Evolutionary conservation across 495 filamentous ascomycete genomes (phyloP).

Genomic region (Xylaria venustula): DNA sequence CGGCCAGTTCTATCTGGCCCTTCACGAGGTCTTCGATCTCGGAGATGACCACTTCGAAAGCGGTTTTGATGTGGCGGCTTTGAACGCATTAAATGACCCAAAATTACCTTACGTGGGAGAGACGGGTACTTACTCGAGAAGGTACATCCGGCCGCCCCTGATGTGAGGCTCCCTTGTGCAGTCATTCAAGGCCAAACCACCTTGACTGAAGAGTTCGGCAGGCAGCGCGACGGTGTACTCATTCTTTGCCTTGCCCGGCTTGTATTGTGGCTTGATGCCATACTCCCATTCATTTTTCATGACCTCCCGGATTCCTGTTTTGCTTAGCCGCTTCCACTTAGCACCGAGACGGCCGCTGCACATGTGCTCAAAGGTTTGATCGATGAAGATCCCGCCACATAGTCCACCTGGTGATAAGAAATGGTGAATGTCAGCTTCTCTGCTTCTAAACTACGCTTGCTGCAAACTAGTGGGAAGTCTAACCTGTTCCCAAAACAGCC

Average conservation of each 20-base stretch:
- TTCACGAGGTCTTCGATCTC: slow-evolving; percentile 10
- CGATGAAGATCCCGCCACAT: slow-evolving; percentile 24
- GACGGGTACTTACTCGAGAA: slow-evolving; percentile 1
- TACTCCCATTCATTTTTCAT: slow-evolving; percentile 29
- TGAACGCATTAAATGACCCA: neutral
- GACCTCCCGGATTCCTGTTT: slow-evolving; percentile 15
- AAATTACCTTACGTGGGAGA: neutral
- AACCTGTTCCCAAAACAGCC: slow-evolving; percentile 23
- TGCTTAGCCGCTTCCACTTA: slow-evolving; percentile 11
- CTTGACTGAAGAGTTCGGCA: slow-evolving; percentile 1
- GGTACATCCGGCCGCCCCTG: slow-evolving; percentile 12
- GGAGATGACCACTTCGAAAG: neutral
- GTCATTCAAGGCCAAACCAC: neutral
- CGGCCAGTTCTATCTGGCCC: slow-evolving; percentile 1
- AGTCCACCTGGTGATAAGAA: slow-evolving; percentile 15
- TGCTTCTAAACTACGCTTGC: neutral
- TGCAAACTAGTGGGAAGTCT: neutral
- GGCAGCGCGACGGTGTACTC: slow-evolving; percentile 19
- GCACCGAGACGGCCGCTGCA: slow-evolving; percentile 17
- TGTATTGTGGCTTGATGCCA: slow-evolving; percentile 23
- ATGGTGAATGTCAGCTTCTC: neutral
- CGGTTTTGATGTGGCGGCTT: slow-evolving; percentile 1
- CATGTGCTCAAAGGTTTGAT: slow-evolving; percentile 22
- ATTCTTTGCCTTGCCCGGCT: neutral
- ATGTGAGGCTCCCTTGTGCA: slow-evolving; percentile 12